These are phyloP conservation scores for Oligophagozyma castellii DNA, from an alignment of 1,139 yeast species.

Conservation along the genomic window DNA sequence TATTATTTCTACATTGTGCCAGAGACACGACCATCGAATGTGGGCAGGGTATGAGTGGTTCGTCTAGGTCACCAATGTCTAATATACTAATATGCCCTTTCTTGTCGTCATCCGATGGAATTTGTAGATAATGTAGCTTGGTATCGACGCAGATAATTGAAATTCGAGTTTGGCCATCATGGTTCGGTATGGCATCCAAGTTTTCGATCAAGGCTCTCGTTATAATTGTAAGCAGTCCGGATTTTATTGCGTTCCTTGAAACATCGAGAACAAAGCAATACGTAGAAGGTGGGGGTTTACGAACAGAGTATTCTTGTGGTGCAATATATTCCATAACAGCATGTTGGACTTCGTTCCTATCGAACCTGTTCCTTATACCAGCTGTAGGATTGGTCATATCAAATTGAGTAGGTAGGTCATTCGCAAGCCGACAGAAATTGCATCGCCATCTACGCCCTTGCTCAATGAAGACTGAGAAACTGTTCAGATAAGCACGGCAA, in stretches of 20 bases:
- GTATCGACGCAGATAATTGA: slow-evolving; percentile 86
- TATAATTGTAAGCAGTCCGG: slow-evolving; percentile 77
- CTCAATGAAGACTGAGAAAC: slow-evolving; percentile 68
- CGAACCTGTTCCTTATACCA: slow-evolving; percentile 35
- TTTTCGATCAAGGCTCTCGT: slow-evolving; percentile 79
- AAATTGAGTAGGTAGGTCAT: slow-evolving; percentile 79
- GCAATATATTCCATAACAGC: slow-evolving; percentile 88
- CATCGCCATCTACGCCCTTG: slow-evolving; percentile 89
- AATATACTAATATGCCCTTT: slow-evolving; percentile 39
- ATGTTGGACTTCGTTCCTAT: slow-evolving; percentile 71
- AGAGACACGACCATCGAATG: slow-evolving; percentile 70
- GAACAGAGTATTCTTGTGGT: slow-evolving; percentile 84
- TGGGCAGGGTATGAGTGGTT: slow-evolving; percentile 85
- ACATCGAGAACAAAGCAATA: slow-evolving; percentile 84
- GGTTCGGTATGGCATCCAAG: slow-evolving; percentile 79
- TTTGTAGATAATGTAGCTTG: slow-evolving; percentile 67
- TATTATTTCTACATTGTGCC: slow-evolving; percentile 53
- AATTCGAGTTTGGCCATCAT: slow-evolving; percentile 69
- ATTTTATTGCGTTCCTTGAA: slow-evolving; percentile 61
- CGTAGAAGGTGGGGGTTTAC: slow-evolving; percentile 91
- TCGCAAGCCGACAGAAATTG: slow-evolving; percentile 78
- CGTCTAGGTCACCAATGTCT: slow-evolving; percentile 83
- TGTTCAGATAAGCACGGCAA: slow-evolving; percentile 91
- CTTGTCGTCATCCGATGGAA: slow-evolving; percentile 43
- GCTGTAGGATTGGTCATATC: slow-evolving; percentile 42